Evolutionary conservation across 805 yeast genomes (phyloP).

Genomic region (Ogataea populi-albae): DNA sequence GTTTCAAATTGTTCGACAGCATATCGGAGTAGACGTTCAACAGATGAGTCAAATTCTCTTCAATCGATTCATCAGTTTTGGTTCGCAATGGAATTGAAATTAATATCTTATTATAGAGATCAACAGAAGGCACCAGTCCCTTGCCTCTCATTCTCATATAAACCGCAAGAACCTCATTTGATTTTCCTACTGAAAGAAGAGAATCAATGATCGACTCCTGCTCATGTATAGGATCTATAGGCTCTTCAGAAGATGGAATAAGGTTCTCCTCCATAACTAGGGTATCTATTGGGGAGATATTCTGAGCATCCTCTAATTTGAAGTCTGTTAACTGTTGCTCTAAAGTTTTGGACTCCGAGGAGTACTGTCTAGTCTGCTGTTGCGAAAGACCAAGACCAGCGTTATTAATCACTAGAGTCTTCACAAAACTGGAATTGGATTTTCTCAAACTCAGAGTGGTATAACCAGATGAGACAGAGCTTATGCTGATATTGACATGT

Average conservation of each 20-base stretch:
- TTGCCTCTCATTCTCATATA: conserved; percentile 31
- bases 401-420: conserved; percentile 23
- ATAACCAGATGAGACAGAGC: conserved; percentile 18
- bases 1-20: conserved; percentile 51
- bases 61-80: conserved; percentile 50
- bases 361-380: conserved; percentile 8
- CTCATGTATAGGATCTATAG: conserved; percentile 8
- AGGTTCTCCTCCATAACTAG: conserved; percentile 3
- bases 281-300: conserved; percentile 5
- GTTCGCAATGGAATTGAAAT: conserved; percentile 51
- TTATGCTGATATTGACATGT: conserved; percentile 28
- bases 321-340: neutral
- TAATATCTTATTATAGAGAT: conserved; percentile 52
- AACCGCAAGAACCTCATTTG: conserved; percentile 35
- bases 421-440: conserved; percentile 27
- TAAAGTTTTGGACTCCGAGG: conserved; percentile 5
- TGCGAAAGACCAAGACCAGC: conserved; percentile 5
- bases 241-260: neutral
- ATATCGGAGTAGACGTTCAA: conserved; percentile 69
- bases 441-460: conserved; percentile 28
- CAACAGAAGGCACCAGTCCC: conserved; percentile 46
- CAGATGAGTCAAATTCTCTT: conserved; percentile 58
- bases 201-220: conserved; percentile 26
- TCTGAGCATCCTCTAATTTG: neutral
- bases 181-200: conserved; percentile 21